Percentiles rank a stretch among this genome's conserved stretches.
Conservation (phyloP, 345 rosid species). For the Linum usitatissimum region DNA sequence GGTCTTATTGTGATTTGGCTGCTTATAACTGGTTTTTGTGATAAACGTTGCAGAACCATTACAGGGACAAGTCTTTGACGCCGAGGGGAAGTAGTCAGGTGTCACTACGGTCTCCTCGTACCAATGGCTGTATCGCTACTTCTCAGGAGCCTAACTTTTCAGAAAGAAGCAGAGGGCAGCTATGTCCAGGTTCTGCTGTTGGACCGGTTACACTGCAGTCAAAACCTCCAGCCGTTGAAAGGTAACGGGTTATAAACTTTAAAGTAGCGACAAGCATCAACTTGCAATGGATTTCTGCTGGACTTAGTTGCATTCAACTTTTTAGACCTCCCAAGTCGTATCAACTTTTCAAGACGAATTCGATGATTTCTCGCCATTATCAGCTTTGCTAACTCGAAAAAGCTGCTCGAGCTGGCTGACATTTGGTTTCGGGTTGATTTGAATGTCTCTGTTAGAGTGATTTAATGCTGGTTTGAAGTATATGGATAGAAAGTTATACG, state of each 20-base stretch:
- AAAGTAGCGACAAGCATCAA: background rate
- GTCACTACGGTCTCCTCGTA: constrained; percentile 46
- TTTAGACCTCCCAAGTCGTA: constrained; percentile 26
- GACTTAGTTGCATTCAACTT: background rate
- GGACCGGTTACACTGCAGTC: constrained; percentile 23
- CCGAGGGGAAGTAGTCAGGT: constrained; percentile 46
- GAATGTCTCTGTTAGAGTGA: too few relatives aligned
- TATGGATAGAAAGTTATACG: too few relatives aligned
- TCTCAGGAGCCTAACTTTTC: constrained; percentile 28
- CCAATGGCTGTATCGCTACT: constrained; percentile 30
- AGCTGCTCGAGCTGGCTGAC: too few relatives aligned
- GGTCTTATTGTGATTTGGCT: constrained; percentile 12
- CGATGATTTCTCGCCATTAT: constrained; percentile 71
- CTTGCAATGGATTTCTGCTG: background rate
- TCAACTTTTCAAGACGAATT: constrained; percentile 49
- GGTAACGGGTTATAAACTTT: constrained; percentile 40
- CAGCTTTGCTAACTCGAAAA: constrained; percentile 15
- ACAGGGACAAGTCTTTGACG: constrained; percentile 38
- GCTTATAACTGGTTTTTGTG: background rate
- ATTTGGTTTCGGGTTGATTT: too few relatives aligned
- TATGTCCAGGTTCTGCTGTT: constrained; percentile 16
- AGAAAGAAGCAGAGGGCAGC: constrained; percentile 35
- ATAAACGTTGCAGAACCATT: constrained; percentile 57
- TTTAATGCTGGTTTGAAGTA: too few relatives aligned
- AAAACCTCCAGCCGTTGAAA: constrained; percentile 23